A percentile compares a stretch with the other conserved stretches of the same genome.
These are phyloP conservation scores for Canariomyces notabilis DNA, from an alignment of 2,329 filamentous ascomycete genomes.

Conservation along the genomic window DNA sequence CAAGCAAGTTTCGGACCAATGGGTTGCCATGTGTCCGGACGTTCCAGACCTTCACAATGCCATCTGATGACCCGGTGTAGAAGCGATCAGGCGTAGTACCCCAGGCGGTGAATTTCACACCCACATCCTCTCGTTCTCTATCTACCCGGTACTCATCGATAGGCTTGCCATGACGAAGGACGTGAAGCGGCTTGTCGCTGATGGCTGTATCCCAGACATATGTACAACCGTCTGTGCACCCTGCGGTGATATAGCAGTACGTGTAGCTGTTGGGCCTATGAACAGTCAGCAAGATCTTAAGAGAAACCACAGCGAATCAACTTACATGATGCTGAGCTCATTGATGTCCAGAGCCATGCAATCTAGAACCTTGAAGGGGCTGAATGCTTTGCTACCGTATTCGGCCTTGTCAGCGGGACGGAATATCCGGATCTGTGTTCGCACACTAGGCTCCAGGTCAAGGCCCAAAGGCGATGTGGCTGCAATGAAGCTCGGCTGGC, in stretches of 20 bases:
- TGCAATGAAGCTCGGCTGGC: conserved; percentile 47
- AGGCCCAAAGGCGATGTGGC: conserved; percentile 51
- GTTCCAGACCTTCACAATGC: conserved; percentile 59
- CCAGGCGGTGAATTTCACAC: conserved; percentile 61
- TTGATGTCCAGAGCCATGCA: conserved; percentile 58
- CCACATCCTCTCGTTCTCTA: conserved; percentile 52
- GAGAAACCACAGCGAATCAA: background rate
- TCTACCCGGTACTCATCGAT: conserved; percentile 39
- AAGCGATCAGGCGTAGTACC: conserved; percentile 51
- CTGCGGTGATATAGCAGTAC: conserved; percentile 53
- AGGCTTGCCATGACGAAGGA: conserved; percentile 48
- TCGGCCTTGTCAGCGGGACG: conserved; percentile 28
- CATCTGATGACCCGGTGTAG: conserved; percentile 61
- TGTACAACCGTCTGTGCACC: conserved; percentile 56
- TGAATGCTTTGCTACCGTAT: conserved; percentile 33
- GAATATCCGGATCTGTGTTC: conserved; percentile 57
- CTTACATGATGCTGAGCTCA: conserved; percentile 51
- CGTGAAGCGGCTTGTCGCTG: conserved; percentile 52
- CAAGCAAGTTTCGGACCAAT: conserved; percentile 49
- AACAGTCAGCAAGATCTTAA: conserved; percentile 22
- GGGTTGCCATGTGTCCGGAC: conserved; percentile 41
- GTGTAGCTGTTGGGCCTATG: conserved; percentile 45
- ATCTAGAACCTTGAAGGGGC: conserved; percentile 51
- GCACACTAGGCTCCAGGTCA: conserved; percentile 40
- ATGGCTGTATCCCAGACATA: conserved; percentile 60